Percentiles rank a stretch among this genome's conserved stretches.
These are phyloP conservation scores for Daldinia childiae DNA, from an alignment of 495 filamentous ascomycete genomes.

Conservation along the genomic window DNA sequence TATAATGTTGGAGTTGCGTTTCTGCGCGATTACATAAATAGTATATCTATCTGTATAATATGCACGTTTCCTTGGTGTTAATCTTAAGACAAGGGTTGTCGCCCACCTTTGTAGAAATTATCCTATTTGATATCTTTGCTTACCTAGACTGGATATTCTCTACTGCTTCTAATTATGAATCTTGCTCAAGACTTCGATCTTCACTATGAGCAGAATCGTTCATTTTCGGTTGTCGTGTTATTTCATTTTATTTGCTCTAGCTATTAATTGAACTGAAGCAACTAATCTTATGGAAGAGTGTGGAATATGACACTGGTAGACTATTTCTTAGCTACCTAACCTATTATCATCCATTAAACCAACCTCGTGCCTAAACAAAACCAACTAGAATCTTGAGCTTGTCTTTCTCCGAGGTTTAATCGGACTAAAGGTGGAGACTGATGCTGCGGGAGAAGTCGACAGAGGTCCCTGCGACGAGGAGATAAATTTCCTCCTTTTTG, in stretches of 20 bases:
- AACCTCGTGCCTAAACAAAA: not conserved
- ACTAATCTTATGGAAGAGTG: not conserved
- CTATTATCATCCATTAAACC: not conserved
- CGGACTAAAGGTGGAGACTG: not conserved
- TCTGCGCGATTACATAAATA: not conserved
- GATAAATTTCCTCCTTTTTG: constrained; percentile 11
- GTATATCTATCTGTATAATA: not conserved
- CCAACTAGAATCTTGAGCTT: constrained; percentile 33
- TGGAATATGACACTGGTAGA: not conserved
- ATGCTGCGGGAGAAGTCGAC: constrained; percentile 8
- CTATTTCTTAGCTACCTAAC: not conserved
- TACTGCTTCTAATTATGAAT: not conserved
- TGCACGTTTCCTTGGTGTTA: not conserved
- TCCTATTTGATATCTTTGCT: not conserved
- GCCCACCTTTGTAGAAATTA: not conserved
- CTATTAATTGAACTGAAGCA: not conserved
- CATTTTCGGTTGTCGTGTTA: not conserved
- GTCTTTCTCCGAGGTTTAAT: constrained; percentile 34
- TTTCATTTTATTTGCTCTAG: not conserved
- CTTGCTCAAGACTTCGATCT: not conserved
- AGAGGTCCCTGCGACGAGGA: constrained; percentile 27
- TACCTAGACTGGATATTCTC: not conserved
- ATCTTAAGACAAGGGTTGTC: not conserved
- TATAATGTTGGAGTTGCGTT: not conserved
- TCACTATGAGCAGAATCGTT: not conserved